Conservation (phyloP, 768 basidiomycete genomes). For the Xerocomus spinulosus region DNA sequence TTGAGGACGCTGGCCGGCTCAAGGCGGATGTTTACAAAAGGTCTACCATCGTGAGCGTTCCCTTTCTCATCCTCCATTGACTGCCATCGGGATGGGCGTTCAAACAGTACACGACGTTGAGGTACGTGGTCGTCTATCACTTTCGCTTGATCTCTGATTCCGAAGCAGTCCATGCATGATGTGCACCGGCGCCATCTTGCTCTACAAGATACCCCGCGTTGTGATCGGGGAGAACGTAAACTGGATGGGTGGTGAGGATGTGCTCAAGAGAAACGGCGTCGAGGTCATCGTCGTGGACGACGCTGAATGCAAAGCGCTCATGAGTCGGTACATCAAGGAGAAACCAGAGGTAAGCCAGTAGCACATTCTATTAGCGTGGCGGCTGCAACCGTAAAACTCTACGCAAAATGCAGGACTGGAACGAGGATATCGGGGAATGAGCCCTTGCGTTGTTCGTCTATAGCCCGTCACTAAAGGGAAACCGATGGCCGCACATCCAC, state of each 20-base stretch:
- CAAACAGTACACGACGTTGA: slow-evolving; percentile 36
- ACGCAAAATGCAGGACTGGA: slow-evolving; percentile 44
- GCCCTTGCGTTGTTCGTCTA: slow-evolving; percentile 6
- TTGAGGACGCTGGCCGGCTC: slow-evolving; percentile 51
- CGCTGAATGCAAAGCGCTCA: slow-evolving; percentile 48
- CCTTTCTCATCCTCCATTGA: neutral
- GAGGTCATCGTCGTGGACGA: slow-evolving; percentile 49
- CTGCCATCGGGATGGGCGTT: too few species aligned
- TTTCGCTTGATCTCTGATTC: neutral
- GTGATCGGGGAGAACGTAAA: slow-evolving; percentile 62
- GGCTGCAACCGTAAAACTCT: slow-evolving; percentile 9
- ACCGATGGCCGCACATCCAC: neutral
- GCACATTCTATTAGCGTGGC: slow-evolving; percentile 6
- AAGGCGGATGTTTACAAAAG: slow-evolving; percentile 41
- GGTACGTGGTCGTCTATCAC: slow-evolving; percentile 12
- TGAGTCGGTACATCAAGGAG: slow-evolving; percentile 52
- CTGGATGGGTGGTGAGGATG: slow-evolving; percentile 50
- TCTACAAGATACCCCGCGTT: slow-evolving; percentile 60
- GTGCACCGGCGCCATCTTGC: slow-evolving; percentile 60
- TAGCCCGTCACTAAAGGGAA: neutral
- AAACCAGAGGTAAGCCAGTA: slow-evolving; percentile 44
- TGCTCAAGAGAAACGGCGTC: slow-evolving; percentile 49
- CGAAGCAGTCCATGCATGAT: slow-evolving; percentile 54
- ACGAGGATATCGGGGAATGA: slow-evolving; percentile 56
- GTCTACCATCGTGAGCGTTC: slow-evolving; percentile 43